Base-by-base conservation (phyloP, 192 early-diverging fungal species). In the Umbelopsis vinacea region DNA sequence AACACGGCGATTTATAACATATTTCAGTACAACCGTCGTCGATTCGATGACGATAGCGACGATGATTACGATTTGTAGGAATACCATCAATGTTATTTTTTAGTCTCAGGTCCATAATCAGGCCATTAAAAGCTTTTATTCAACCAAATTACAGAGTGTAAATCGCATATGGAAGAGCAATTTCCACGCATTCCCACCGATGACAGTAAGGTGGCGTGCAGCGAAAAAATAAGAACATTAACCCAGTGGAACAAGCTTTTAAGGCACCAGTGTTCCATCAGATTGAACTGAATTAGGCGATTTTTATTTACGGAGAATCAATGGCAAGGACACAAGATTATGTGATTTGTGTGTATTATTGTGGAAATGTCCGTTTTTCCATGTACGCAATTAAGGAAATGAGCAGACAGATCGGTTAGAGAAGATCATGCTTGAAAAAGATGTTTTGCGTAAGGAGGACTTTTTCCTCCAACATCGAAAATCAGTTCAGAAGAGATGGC, bases 1-100 rank as follows among this genome's bases (percentile, higher is more conserved):
- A 22, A 57, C 21, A 22, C n/a, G 52, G 48, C 45, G 46, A 12
- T n/a, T n/a, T 14, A 14, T 70, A 50, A 63, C 7, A 4, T 60
- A n/a, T 40, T n/a, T 37, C 77, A 88, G 88, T 89, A 83, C 75
- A 84, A 89, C 53, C 85, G 88, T 33, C 55, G 83, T 24, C 79
- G 73, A 63, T 86, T 77, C 24, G 79, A 83, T 53, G 82, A 86
- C 55, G 88, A 89, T 29, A 86, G 86, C 26, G 88, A 89, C 57
- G 85, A 88, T 45, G 85, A 87, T 19, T 87, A 82, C 76, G 84
- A 83, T 38, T 69, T 88, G 54, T 86, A 81, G 76, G 37, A 26
- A 40, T 21, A 71, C 19, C 5, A 63, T 37, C 17, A 24, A 23
- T 22, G 14, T 14, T 37, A 22, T 54, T 22, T 24, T 9, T 26